Percentiles rank a stretch among this genome's conserved stretches.
Evolutionary conservation across 192 early-diverging fungal species (phyloP).

Genomic region (Umbelopsis sp.): DNA sequence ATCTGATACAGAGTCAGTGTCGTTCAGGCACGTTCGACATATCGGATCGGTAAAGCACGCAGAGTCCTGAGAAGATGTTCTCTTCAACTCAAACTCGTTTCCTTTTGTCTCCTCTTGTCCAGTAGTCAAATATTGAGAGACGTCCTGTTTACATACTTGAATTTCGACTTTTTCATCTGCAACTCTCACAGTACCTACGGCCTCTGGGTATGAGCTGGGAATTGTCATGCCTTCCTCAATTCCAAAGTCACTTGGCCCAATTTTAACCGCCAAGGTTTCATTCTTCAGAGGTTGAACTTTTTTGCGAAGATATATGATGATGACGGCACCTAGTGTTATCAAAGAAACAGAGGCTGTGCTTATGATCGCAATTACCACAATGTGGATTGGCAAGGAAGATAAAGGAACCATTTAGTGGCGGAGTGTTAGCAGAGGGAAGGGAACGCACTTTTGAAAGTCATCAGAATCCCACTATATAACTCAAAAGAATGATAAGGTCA

Average conservation of each 20-base stretch:
- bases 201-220: not conserved
- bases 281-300: not conserved
- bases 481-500: not conserved
- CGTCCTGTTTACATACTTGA: not conserved
- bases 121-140: not conserved
- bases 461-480: not conserved
- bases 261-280: not conserved
- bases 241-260: not conserved
- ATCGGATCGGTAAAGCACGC: not conserved
- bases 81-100: not conserved
- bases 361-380: not conserved
- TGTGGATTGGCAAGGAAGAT: not conserved
- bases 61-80: not conserved
- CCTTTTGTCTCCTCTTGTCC: not conserved
- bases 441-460: not conserved
- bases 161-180: not conserved
- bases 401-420: not conserved
- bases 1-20: not conserved
- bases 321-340: not conserved
- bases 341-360: not conserved
- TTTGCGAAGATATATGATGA: not conserved
- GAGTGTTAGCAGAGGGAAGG: not conserved
- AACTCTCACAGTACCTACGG: not conserved
- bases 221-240: constrained; percentile 1
- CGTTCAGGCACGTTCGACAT: not conserved